Conservation (phyloP, 495 filamentous ascomycete species). For the Bryoglossum gracile region DNA sequence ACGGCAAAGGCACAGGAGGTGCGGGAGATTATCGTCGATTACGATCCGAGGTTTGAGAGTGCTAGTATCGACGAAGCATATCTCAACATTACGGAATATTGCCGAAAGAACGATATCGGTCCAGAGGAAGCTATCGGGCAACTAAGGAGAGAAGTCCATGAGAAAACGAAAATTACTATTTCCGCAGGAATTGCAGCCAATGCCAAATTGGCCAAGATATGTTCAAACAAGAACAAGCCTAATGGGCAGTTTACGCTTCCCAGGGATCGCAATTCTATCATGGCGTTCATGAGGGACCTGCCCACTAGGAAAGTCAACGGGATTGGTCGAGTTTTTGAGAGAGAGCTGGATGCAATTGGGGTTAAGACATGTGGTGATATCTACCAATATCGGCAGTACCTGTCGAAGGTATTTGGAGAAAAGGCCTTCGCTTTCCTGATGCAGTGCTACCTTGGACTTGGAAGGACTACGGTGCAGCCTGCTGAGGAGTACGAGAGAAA, state of each 20-base stretch:
- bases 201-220: slow-evolving; percentile 88
- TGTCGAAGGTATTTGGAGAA: slow-evolving; percentile 75
- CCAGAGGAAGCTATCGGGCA: slow-evolving; percentile 68
- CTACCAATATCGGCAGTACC: slow-evolving; percentile 62
- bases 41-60: slow-evolving; percentile 86
- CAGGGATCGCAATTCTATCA: slow-evolving; percentile 61
- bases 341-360: slow-evolving; percentile 81
- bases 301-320: slow-evolving; percentile 90
- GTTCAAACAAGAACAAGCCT: slow-evolving; percentile 90
- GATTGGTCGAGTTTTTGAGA: slow-evolving; percentile 86
- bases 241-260: slow-evolving; percentile 83
- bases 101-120: slow-evolving; percentile 53
- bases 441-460: slow-evolving; percentile 76
- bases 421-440: slow-evolving; percentile 86
- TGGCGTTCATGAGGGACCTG: slow-evolving; percentile 77
- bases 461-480: slow-evolving; percentile 80
- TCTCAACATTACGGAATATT: slow-evolving; percentile 89
- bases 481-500: slow-evolving; percentile 88
- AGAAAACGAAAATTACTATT: slow-evolving; percentile 76
- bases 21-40: slow-evolving; percentile 70
- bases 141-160: slow-evolving; percentile 68
- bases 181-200: slow-evolving; percentile 94
- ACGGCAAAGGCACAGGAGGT: slow-evolving; percentile 84
- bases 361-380: slow-evolving; percentile 89
- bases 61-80: slow-evolving; percentile 96